phyloP scores from a whole-genome alignment of 352 stramenopile genomes.

The Blastocystis sp. region DNA sequence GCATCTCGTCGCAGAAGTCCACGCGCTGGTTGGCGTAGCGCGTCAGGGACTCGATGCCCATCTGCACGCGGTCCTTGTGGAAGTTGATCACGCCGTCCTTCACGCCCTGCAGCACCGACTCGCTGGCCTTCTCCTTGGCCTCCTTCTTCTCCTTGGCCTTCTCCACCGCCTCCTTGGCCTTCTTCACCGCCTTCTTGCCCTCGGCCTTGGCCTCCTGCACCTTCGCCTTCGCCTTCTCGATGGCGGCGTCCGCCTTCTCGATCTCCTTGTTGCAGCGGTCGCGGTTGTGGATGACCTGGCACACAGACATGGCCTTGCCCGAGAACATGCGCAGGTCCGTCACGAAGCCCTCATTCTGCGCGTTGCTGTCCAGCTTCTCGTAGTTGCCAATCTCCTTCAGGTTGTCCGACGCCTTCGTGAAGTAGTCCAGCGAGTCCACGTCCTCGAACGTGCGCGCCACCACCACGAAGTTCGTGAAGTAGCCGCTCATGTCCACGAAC shows the following conservation, averaged over 20 bases:
- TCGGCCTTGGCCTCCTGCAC: conserved; percentile 62
- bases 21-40: conserved; percentile 1
- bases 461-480: conserved; percentile 68
- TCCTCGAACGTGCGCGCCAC: conserved; percentile 63
- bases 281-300: conserved; percentile 63
- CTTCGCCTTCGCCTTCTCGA: conserved; percentile 64
- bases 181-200: conserved; percentile 68
- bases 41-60: conserved; percentile 16
- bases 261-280: conserved; percentile 54
- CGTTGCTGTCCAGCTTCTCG: conserved; percentile 41
- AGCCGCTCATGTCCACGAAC: conserved; percentile 25
- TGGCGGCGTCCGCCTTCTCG: conserved; percentile 43
- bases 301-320: conserved; percentile 64
- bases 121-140: conserved; percentile 52
- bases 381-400: conserved; percentile 52
- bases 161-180: conserved; percentile 66
- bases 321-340: conserved; percentile 44
- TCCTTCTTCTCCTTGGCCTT: conserved; percentile 63
- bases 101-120: conserved; percentile 58
- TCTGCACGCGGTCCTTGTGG: conserved; percentile 58
- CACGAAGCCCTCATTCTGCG: conserved; percentile 55
- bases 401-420: conserved; percentile 59
- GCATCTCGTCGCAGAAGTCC: conserved; percentile 52
- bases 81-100: conserved; percentile 67
- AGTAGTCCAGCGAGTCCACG: conserved; percentile 63